A percentile compares a stretch with the other conserved stretches of the same genome.
Evolutionary conservation across 495 filamentous ascomycete species (phyloP).

Genomic region (Aspergillus indologenus): DNA sequence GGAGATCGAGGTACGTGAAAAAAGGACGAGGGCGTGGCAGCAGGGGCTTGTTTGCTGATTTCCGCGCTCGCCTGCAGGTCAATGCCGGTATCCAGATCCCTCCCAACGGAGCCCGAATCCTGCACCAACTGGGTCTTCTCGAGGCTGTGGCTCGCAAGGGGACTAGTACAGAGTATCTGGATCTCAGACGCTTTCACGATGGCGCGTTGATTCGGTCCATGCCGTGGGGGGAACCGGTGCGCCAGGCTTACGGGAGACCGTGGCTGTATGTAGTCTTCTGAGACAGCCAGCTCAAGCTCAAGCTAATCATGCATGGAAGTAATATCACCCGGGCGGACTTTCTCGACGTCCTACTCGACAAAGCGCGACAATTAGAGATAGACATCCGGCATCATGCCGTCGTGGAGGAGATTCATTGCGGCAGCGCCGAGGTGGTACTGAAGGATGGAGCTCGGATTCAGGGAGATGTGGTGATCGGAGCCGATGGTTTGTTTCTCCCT

Average conservation of each 20-base stretch:
- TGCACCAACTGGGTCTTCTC: slow-evolving; percentile 1
- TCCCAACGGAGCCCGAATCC: background rate
- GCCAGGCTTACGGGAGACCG: background rate
- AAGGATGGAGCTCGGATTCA: background rate
- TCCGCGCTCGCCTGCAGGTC: background rate
- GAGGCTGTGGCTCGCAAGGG: background rate
- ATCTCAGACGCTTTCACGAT: slow-evolving; percentile 5
- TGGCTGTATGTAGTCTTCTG: slow-evolving; percentile 6
- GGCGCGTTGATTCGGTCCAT: slow-evolving; percentile 7
- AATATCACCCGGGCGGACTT: slow-evolving; percentile 2
- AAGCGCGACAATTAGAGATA: background rate
- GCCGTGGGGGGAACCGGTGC: background rate
- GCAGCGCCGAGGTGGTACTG: background rate
- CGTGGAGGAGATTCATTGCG: background rate
- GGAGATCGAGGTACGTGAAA: background rate
- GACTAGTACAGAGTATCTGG: background rate
- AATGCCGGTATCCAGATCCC: slow-evolving; percentile 7
- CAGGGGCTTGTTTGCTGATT: too few relatives aligned
- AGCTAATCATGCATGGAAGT: background rate
- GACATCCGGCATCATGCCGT: background rate
- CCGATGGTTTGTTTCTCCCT: background rate
- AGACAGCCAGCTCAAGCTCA: background rate
- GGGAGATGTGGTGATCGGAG: background rate
- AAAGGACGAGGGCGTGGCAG: background rate
- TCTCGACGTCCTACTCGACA: background rate